Conservation (phyloP, 2,329 filamentous ascomycete species). For the Sporothrix humicola region DNA sequence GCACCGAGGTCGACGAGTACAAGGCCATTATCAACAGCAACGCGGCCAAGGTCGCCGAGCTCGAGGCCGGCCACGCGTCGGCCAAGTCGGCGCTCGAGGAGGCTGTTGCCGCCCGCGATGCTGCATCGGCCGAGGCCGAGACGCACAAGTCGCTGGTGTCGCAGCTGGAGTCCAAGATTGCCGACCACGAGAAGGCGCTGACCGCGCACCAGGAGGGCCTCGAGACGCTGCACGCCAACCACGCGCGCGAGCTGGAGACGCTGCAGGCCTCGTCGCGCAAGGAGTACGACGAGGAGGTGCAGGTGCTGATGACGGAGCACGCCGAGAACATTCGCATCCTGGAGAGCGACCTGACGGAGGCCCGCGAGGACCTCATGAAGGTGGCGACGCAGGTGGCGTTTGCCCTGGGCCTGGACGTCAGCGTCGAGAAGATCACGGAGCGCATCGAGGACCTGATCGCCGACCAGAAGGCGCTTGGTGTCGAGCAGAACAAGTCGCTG, state of each 20-base stretch:
- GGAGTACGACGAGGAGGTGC: slow-evolving; percentile 63
- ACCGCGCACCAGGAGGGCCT: slow-evolving; percentile 60
- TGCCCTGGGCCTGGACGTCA: slow-evolving; percentile 66
- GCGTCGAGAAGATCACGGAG: slow-evolving; percentile 70
- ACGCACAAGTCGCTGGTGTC: slow-evolving; percentile 56
- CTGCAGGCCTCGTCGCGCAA: slow-evolving; percentile 57
- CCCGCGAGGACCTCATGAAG: slow-evolving; percentile 69
- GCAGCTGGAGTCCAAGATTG: slow-evolving; percentile 64
- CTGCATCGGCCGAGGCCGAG: slow-evolving; percentile 53
- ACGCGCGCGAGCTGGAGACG: slow-evolving; percentile 57
- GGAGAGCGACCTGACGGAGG: slow-evolving; percentile 66
- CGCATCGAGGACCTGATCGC: slow-evolving; percentile 63
- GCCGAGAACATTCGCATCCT: slow-evolving; percentile 61
- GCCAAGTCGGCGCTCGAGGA: slow-evolving; percentile 72
- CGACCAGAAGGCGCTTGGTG: slow-evolving; percentile 63
- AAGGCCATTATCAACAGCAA: slow-evolving; percentile 74
- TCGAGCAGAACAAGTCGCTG: slow-evolving; percentile 63
- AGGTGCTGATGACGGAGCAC: slow-evolving; percentile 65
- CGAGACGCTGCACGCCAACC: slow-evolving; percentile 55
- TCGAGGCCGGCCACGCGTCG: slow-evolving; percentile 73
- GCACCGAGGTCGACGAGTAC: slow-evolving; percentile 80
- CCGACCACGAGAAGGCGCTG: slow-evolving; percentile 63
- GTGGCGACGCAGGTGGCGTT: slow-evolving; percentile 67
- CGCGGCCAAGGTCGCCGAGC: slow-evolving; percentile 69
- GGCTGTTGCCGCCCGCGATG: slow-evolving; percentile 59